A percentile compares a stretch with the other conserved stretches of the same genome.
Evolutionary conservation across 2,329 filamentous ascomycete genomes (phyloP).

Genomic region (Aspergillus hortae): DNA sequence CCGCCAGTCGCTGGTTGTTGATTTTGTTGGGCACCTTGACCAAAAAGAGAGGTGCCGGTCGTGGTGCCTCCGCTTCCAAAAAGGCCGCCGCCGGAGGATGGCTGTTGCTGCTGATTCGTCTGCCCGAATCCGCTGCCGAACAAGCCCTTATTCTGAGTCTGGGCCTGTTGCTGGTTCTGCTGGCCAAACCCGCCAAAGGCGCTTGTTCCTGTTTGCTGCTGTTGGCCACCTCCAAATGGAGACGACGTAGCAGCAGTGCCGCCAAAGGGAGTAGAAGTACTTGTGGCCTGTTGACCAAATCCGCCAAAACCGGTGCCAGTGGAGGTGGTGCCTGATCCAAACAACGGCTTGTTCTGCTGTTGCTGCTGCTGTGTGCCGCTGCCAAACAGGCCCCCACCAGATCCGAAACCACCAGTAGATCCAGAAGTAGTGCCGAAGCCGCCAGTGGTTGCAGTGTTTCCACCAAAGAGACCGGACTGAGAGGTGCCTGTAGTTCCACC

Average conservation of each 20-base stretch:
- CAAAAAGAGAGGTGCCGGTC: constrained; percentile 33
- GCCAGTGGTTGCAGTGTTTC: constrained; percentile 26
- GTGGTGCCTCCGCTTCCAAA: constrained; percentile 30
- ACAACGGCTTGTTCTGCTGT: constrained; percentile 35
- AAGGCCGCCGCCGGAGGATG: constrained; percentile 40
- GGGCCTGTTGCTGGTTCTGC: constrained; percentile 32
- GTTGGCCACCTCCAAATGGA: constrained; percentile 42
- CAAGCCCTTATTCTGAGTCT: constrained; percentile 35
- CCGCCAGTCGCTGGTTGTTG: constrained; percentile 33
- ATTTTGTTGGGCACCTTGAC: constrained; percentile 35
- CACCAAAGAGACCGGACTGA: constrained; percentile 40
- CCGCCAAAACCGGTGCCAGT: constrained; percentile 34
- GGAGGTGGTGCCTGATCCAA: constrained; percentile 28
- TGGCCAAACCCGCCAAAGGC: constrained; percentile 45
- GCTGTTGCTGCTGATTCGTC: constrained; percentile 41
- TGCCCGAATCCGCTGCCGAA: constrained; percentile 40
- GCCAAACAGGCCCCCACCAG: constrained; percentile 43
- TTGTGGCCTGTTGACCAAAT: constrained; percentile 39
- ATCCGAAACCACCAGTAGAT: constrained; percentile 28
- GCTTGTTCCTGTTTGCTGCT: constrained; percentile 30
- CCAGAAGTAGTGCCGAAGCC: constrained; percentile 27
- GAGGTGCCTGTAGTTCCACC: constrained; percentile 24
- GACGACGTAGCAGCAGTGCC: constrained; percentile 34
- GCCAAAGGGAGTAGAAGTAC: constrained; percentile 40
- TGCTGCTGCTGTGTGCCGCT: constrained; percentile 28